A percentile compares a stretch with the other conserved stretches of the same genome.
These are phyloP conservation scores for Penicillium sp. DNA, from an alignment of 2,329 filamentous ascomycete species.

Conservation along the genomic window DNA sequence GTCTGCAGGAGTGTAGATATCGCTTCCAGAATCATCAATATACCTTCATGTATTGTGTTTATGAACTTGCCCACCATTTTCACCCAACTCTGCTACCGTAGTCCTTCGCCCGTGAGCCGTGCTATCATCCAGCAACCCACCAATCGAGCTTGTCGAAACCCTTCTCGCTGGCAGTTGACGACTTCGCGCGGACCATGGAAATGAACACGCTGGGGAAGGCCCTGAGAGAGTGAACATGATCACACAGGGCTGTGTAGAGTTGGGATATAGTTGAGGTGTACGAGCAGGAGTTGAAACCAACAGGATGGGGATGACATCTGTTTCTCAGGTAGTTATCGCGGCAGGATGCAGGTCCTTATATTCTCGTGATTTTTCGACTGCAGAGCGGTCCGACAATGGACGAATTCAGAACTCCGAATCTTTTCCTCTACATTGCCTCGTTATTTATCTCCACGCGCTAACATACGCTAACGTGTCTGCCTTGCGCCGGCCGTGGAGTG, in stretches of 20 bases:
- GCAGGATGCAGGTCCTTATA: no score
- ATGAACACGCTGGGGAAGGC: not conserved
- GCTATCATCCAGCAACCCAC: not conserved
- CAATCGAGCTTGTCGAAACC: not conserved
- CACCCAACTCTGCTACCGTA: not conserved
- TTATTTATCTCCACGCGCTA: no score
- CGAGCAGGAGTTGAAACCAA: no score
- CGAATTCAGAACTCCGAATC: no score
- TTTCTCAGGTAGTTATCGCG: no score
- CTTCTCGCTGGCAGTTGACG: not conserved
- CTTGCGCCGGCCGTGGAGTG: no score
- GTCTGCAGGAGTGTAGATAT: not conserved
- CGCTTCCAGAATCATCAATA: not conserved
- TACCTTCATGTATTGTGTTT: not conserved
- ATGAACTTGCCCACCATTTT: not conserved
- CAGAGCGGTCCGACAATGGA: no score
- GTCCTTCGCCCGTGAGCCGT: not conserved
- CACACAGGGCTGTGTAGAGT: not conserved
- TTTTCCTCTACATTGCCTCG: no score
- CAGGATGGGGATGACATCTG: no score
- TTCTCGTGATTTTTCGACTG: no score
- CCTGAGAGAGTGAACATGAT: not conserved
- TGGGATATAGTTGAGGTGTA: not conserved
- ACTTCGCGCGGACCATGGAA: not conserved
- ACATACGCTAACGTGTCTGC: no score